Conservation (phyloP, 257 asterid genomes). For the Solanum pinnatisectum region DNA sequence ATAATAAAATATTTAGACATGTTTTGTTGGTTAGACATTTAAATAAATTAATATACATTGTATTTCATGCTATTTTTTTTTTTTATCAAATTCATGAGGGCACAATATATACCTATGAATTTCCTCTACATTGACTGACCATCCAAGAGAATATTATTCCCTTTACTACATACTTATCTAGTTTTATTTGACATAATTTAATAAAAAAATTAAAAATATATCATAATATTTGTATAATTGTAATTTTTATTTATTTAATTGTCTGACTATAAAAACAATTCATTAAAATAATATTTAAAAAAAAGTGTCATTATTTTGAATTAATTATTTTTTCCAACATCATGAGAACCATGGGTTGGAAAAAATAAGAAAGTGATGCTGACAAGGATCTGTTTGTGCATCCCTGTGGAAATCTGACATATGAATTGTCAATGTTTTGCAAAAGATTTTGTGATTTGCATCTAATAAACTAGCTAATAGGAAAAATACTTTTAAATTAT, state of each 20-base stretch:
- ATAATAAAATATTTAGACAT: neutral
- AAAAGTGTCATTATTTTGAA: neutral
- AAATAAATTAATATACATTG: too few species aligned
- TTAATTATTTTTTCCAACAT: neutral
- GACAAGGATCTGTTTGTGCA: neutral
- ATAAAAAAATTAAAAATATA: neutral
- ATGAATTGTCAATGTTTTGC: neutral
- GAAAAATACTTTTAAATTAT: neutral
- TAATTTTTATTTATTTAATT: neutral
- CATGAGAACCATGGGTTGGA: neutral
- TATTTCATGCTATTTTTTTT: too few species aligned
- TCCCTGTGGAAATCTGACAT: neutral
- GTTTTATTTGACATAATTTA: neutral
- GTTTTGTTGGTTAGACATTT: neutral
- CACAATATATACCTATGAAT: neutral
- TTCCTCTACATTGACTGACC: neutral
- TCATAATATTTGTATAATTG: neutral
- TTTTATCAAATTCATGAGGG: neutral
- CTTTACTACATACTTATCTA: neutral
- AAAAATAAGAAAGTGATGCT: neutral
- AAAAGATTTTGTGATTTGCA: neutral
- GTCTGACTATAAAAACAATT: neutral
- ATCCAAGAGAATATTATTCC: neutral
- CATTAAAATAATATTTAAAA: neutral
- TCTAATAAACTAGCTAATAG: conserved; percentile 5